Base-by-base conservation (phyloP, 2,329 filamentous ascomycete species). In the Aspergillus niger region DNA sequence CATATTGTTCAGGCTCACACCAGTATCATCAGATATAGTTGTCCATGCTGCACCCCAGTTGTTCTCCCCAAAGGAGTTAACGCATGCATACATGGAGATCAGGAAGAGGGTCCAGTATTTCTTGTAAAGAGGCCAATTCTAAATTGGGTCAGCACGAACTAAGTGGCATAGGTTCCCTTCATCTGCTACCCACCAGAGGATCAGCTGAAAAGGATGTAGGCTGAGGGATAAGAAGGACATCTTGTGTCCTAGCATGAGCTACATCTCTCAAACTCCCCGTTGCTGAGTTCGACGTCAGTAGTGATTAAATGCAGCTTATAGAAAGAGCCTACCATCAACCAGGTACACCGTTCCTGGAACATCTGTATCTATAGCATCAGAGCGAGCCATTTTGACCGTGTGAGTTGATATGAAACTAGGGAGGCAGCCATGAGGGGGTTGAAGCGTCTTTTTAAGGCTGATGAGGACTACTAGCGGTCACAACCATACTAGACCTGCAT, bases 41-140 rank as follows among this genome's bases (percentile, higher is more conserved):
- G 76, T 78, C 76, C 76, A 79, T 48, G 76, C 74, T 15, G 77
- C 76, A n/a, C 77, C 77, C 43, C 75, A 71, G 39, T 74, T 76
- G 55, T 78, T 79, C 58, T 79, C 76, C 13, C 76, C 76, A 58
- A 74, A 77, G 1, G 76, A 77, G 60, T 76, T 76, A 1, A 76
- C 72, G 43, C 77, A 79, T 2, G 77, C 76, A 54, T 79, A 80
- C 1, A 76, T 59, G 1, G 76, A 73, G 1, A 78, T 72, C 3
- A 80, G 61, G 58, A 77, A 75, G 1, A 79, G 69, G 10, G 75
- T 74, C 64, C 75, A 79, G 61, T 73, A 72, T 48, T 79, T 79
- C 62, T 79, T 78, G 54, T 61, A 66, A 47, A 59, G 68, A 10
- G 70, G 57, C 76, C 76, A 78, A 28, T 74, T 72, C 70, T 72